phyloP scores from a whole-genome alignment of 2,329 filamentous ascomycete genomes.

The Cladophialophora chaetospira region DNA sequence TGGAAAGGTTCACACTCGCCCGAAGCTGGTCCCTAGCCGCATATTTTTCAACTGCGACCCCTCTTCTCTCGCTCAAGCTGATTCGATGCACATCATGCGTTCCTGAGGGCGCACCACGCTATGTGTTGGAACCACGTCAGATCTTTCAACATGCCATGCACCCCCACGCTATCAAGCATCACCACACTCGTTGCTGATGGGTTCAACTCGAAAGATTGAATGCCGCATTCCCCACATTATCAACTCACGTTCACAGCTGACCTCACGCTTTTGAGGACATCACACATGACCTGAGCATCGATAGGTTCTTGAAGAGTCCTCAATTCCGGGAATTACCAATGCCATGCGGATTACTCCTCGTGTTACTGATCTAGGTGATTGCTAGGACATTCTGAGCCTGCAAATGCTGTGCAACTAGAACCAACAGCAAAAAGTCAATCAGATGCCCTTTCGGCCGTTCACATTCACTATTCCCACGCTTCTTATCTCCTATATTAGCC shows the following conservation, averaged over 20 bases:
- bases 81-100: conserved; percentile 18
- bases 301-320: background rate
- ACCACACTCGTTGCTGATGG: conserved; percentile 9
- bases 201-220: background rate
- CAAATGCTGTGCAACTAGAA: conserved; percentile 5
- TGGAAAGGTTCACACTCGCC: conserved; percentile 7
- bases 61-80: conserved; percentile 13
- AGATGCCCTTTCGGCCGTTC: background rate
- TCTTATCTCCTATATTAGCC: conserved; percentile 17
- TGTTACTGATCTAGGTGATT: background rate
- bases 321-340: background rate
- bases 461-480: background rate
- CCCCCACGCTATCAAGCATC: conserved; percentile 23
- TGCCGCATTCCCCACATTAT: conserved; percentile 6
- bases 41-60: conserved; percentile 8
- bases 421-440: background rate
- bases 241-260: conserved; percentile 4
- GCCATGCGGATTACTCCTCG: background rate
- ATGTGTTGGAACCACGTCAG: conserved; percentile 10
- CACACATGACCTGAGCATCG: background rate
- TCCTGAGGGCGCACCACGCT: conserved; percentile 20
- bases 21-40: background rate
- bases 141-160: conserved; percentile 7
- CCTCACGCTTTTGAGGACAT: background rate
- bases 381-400: background rate